Base-by-base conservation (phyloP, 1,139 yeast genomes). In the Magnusiomyces paraingens region DNA sequence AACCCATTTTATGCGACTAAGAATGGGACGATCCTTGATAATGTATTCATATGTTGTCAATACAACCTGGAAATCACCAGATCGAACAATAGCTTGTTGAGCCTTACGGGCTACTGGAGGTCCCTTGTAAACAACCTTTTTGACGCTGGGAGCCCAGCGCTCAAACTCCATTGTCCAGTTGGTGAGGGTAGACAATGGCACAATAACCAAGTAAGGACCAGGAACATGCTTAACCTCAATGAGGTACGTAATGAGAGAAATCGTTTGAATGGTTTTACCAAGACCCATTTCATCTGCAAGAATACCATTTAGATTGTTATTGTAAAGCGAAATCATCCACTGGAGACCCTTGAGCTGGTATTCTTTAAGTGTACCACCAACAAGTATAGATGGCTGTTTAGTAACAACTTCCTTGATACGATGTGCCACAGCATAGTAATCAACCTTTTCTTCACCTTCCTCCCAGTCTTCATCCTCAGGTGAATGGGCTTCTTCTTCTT, bases 161-260 rank as follows among this genome's bases (percentile, higher is more conserved):
- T 93, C 99, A 69, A 93, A 93, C 73, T 93, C 99, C 57, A 91
- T 68, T 35, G 89, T 89, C 99, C 99, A 93, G 70, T 93, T 93
- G 1, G 99, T 91, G 55, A 93, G 81, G 0, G 99, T 93, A 1
- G 96, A 86, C 59, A 93, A 77, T 2, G 99, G 99, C 44, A 93
- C 99, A 72, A 93, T 88, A 36, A 93, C 95, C 66, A 93, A 78
- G 65, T 81, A 93, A 32, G 77, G 77, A 1, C 78, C 77, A 2
- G 70, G 66, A 57, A 70, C 71, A 62, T 87, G 82, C 52, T 74
- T 76, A 86, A 83, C 48, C 65, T 88, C 95, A 56, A 85, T 80
- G 55, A 88, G 71, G 62, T 87, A 85, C 0, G 95, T 81, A 51
- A 88, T 75, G 52, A 88, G 73, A 0, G 95, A 85, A 54, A 88